Base-by-base conservation (phyloP, 371 early-diverging fungal genomes). In the Mortierella polycephala region DNA sequence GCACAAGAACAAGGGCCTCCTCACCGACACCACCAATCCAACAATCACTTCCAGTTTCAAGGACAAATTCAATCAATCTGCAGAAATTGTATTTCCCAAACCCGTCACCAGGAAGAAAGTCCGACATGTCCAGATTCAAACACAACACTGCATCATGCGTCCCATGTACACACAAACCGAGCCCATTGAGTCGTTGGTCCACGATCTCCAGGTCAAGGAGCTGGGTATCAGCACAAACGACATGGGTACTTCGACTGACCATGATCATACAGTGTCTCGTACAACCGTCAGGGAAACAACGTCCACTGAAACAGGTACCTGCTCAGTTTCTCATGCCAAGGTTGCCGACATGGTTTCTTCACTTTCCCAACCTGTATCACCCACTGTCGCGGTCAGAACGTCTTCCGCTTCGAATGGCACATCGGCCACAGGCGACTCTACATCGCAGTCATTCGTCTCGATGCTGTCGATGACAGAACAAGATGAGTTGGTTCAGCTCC, bases 121-220 rank as follows among this genome's bases (percentile, higher is more conserved):
- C 49, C 80, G 80, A 1, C 80, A 79, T 50, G 80, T 79, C 53
- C 80, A 79, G 60, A 79, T 79, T 57, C 80, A 79, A 57, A 79
- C 80, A 8, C 80, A 79, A 44, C 80, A 79, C 30, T 79, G 69
- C 20, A 62, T 79, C 46, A 73, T 73, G 74, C 80, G 80, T 8
- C 70, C 80, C 52, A 67, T 69, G 67, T 64, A 62, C 57, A 73
- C 80, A 1, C 80, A 79, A 47, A 79, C 80, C 2, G 74, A 73
- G 49, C 70, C 70, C 4, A 16, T 60, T 8, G 77, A 70, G 12
- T 42, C 53, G 11, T 20, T 71, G 6, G 53, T 23, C 39, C 65
- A 52, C 5, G 65, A 63, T n/a, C 16, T 47, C 9, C 55, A 71
- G 47, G 47, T 49, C 8, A 71, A 58, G 45, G 77, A 67, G 62